These are phyloP conservation scores for Rostrohypoxylon terebratum DNA, from an alignment of 495 filamentous ascomycete genomes.

Conservation along the genomic window DNA sequence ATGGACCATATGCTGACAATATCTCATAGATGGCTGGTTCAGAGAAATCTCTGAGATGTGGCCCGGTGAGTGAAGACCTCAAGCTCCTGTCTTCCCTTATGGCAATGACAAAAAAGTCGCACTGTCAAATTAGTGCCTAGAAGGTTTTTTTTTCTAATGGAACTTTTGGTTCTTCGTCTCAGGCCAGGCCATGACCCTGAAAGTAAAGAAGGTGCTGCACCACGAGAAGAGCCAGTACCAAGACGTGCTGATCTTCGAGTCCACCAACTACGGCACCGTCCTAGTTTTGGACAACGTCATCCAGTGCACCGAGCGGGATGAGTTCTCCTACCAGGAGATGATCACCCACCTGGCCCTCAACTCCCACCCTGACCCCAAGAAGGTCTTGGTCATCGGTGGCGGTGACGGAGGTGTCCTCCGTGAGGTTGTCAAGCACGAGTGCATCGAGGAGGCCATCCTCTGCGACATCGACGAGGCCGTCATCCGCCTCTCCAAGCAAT, in stretches of 20 bases:
- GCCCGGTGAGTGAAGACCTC: constrained; percentile 69
- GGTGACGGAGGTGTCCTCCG: constrained; percentile 97
- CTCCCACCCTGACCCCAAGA: constrained; percentile 97
- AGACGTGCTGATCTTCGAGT: constrained; percentile 98
- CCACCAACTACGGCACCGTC: constrained; percentile 93
- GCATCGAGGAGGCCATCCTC: constrained; percentile 89
- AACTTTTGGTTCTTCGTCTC: neutral
- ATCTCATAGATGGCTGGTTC: constrained; percentile 94
- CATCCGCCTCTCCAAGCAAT: constrained; percentile 98
- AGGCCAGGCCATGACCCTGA: constrained; percentile 97
- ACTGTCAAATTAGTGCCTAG: neutral
- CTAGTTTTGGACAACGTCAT: constrained; percentile 99
- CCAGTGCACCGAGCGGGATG: constrained; percentile 97
- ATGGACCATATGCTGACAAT: constrained; percentile 23
- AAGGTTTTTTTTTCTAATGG: constrained; percentile 26
- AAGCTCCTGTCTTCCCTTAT: neutral
- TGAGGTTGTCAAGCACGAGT: constrained; percentile 98
- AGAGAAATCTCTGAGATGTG: constrained; percentile 97
- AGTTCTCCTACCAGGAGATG: constrained; percentile 99
- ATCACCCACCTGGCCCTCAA: constrained; percentile 99
- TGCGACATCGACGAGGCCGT: constrained; percentile 99
- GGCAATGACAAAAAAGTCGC: neutral
- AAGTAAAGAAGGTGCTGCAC: constrained; percentile 96
- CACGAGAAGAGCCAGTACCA: constrained; percentile 99
- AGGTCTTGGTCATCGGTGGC: constrained; percentile 96